Percentiles rank a stretch among this genome's conserved stretches.
phyloP scores from a whole-genome alignment of 192 early-diverging fungal genomes.

The Neocallimastix lanati region DNA sequence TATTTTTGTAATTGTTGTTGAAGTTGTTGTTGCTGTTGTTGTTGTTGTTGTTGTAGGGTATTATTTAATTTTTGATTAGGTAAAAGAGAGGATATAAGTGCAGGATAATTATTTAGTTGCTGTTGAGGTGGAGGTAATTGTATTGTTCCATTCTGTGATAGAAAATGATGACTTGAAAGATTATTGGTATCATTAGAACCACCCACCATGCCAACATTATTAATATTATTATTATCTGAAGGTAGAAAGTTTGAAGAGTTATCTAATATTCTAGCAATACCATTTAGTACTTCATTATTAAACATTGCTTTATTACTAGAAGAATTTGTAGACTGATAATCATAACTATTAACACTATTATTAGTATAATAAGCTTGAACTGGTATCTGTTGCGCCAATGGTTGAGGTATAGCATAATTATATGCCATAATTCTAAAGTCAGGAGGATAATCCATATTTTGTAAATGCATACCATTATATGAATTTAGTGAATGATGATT shows the following conservation, averaged over 20 bases:
- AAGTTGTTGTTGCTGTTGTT: conserved; percentile 9
- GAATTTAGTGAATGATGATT: not conserved
- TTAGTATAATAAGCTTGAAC: not conserved
- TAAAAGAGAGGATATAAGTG: not conserved
- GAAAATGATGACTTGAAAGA: not conserved
- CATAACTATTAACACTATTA: not conserved
- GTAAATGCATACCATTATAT: not conserved
- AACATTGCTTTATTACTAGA: not conserved
- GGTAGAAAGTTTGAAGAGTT: not conserved
- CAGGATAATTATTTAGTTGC: not conserved
- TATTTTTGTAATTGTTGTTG: conserved; percentile 5
- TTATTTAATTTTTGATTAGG: not conserved
- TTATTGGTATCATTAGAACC: not conserved
- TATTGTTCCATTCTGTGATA: not conserved
- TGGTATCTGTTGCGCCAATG: not conserved
- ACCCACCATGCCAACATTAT: not conserved
- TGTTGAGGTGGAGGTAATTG: not conserved
- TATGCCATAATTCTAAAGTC: not conserved
- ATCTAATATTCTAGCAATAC: not conserved
- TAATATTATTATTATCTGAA: not conserved
- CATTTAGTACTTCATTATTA: not conserved
- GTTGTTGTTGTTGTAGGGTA: conserved; percentile 4
- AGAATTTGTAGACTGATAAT: not conserved
- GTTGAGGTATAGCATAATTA: not conserved
- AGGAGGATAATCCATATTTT: not conserved